Evolutionary conservation across 1,139 yeast genomes (phyloP).

Genomic region (Sugiyamaella pinicola): DNA sequence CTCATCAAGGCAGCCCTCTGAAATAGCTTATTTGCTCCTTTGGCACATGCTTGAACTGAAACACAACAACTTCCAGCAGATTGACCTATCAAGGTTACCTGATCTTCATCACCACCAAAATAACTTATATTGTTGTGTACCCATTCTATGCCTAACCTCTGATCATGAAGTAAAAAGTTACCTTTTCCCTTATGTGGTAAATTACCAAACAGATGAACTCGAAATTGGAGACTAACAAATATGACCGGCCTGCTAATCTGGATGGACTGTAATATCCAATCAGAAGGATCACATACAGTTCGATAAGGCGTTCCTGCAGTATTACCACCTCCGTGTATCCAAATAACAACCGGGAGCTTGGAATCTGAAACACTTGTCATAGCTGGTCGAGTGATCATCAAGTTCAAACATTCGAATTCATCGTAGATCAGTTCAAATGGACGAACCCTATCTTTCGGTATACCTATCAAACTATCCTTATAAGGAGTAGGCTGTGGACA

Average conservation of each 20-base stretch:
- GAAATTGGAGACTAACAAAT: constrained; percentile 43
- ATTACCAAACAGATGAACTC: constrained; percentile 43
- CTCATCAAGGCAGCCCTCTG: constrained; percentile 30
- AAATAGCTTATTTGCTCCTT: constrained; percentile 24
- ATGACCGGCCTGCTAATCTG: constrained; percentile 37
- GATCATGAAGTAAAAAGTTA: constrained; percentile 43
- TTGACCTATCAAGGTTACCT: constrained; percentile 46
- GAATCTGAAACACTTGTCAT: constrained; percentile 6
- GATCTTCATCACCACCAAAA: constrained; percentile 45
- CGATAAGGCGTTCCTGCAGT: constrained; percentile 40
- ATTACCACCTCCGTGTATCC: constrained; percentile 47
- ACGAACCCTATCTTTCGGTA: constrained; percentile 26
- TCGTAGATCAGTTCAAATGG: constrained; percentile 30
- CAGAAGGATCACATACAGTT: constrained; percentile 36
- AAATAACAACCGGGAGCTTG: constrained; percentile 40
- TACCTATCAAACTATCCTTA: constrained; percentile 33
- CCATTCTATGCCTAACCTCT: constrained; percentile 43
- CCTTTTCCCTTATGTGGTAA: constrained; percentile 35
- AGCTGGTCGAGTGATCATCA: constrained; percentile 32
- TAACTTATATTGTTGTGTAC: constrained; percentile 38
- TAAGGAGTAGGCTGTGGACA: constrained; percentile 36
- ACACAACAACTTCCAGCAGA: constrained; percentile 42
- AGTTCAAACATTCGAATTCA: constrained; percentile 35
- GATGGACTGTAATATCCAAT: constrained; percentile 32
- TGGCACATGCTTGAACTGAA: constrained; percentile 24